Evolutionary conservation across 441 rosid species (phyloP), one percentile per base, ranked within the genome.

Genomic region (Erodium chrysanthum): DNA sequence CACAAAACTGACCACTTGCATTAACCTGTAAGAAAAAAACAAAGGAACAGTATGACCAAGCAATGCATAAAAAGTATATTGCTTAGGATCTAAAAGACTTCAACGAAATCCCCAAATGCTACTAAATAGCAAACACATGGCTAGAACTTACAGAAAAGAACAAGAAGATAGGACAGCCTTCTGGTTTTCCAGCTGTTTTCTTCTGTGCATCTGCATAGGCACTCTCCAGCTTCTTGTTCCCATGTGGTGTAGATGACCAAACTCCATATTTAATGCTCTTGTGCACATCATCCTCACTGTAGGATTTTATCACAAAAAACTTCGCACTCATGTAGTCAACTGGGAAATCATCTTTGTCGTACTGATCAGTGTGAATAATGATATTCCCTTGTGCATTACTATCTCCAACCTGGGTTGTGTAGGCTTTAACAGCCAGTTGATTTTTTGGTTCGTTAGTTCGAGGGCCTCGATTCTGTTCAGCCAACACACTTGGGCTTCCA

Each of bases 211-310:
- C 90, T 74, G 90, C 96, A 72, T 48, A 48, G 14, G 56, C 56
- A 48, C 56, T 48, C 56, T 48, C 7, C 56, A 92, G 94, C 76
- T 92, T 92, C 80, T 84, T 88, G 85, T 92, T 90, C 27, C 97
- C 98, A 73, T 85, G 87, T 64, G 94, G 92, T 37, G 98, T 92
- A 78, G 96, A 90, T 11, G 97, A 94, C 97, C 98, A 92, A 4
- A 90, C 96, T 68, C 75, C 86, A 66, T 92, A 90, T 69, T 90
- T 92, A 44, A 90, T 84, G 73, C 97, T 86, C 81, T 92, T 90
- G 68, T 92, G 98, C 40, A 92, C 88, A 78, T 90, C 98, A 78
- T 92, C 98, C 74, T 92, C 97, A 12, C 97, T 92, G 68, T 92
- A 92, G 0, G 98, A 92, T 83, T 92, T 92, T 61, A 92, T 90